A percentile compares a stretch with the other conserved stretches of the same genome.
Evolutionary conservation across 305 asterid genomes (phyloP).

Genomic region (Salvia sclarea): DNA sequence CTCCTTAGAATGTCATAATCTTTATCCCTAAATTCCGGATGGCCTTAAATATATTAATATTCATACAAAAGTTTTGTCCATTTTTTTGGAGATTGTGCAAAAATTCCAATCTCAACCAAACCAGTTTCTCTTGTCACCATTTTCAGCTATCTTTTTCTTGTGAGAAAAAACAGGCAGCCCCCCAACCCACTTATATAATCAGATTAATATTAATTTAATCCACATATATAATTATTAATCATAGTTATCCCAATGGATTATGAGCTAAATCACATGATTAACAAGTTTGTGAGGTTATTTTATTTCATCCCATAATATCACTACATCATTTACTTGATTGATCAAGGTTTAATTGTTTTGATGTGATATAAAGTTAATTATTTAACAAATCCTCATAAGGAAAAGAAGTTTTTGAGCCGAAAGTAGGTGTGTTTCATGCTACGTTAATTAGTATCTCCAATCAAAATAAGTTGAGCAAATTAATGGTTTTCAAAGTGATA

Average conservation of each 20-base stretch:
- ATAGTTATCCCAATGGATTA: slow-evolving; percentile 6
- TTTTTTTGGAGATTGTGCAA: slow-evolving; percentile 58
- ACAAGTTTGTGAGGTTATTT: slow-evolving; percentile 10
- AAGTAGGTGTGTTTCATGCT: background rate
- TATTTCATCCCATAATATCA: slow-evolving; percentile 28
- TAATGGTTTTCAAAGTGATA: background rate
- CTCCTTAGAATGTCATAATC: slow-evolving; percentile 60
- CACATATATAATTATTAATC: background rate
- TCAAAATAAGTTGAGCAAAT: background rate
- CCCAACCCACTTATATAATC: slow-evolving; percentile 31
- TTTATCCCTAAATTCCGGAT: slow-evolving; percentile 74
- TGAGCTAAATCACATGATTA: slow-evolving; percentile 8
- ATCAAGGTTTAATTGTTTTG: slow-evolving; percentile 23
- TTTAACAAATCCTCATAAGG: slow-evolving; percentile 15
- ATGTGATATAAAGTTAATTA: slow-evolving; percentile 29
- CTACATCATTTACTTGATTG: slow-evolving; percentile 49
- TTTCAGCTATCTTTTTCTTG: slow-evolving; percentile 20
- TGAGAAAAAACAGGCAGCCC: slow-evolving; percentile 21
- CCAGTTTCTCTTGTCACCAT: slow-evolving; percentile 57
- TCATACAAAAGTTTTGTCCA: slow-evolving; percentile 53
- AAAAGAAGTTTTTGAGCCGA: slow-evolving; percentile 15
- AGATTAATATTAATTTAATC: background rate
- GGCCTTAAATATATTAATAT: slow-evolving; percentile 40
- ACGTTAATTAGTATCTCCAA: background rate
- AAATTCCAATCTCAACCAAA: slow-evolving; percentile 54